These are phyloP conservation scores for Botryotinia globosa DNA, from an alignment of 2,329 filamentous ascomycete genomes.

Conservation along the genomic window DNA sequence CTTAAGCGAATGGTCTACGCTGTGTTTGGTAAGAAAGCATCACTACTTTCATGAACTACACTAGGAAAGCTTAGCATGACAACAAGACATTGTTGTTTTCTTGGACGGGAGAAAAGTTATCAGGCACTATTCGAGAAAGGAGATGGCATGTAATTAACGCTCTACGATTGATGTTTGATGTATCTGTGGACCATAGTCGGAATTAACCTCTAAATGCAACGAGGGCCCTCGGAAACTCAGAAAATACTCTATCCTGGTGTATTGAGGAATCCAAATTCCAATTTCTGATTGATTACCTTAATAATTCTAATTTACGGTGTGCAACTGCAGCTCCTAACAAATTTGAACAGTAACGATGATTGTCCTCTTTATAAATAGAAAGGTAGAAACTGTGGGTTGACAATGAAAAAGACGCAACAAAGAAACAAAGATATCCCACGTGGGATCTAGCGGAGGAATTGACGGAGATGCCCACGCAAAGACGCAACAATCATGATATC, in stretches of 20 bases:
- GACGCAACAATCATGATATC: not conserved
- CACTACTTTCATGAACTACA: not conserved
- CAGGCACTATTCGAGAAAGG: too few species aligned
- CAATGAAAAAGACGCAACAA: not conserved
- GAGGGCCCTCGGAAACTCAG: accelerated
- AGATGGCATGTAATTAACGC: not conserved
- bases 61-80: not conserved
- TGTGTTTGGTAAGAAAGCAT: not conserved
- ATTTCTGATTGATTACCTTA: not conserved
- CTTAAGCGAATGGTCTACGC: not conserved
- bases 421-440: not conserved
- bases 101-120: not conserved
- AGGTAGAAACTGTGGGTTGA: not conserved
- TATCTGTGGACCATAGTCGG: not conserved
- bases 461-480: not conserved
- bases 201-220: not conserved
- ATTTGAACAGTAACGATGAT: not conserved
- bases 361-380: not conserved
- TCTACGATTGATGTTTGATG: not conserved
- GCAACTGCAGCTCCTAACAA: not conserved
- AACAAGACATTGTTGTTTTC: not conserved
- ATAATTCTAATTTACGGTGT: not conserved
- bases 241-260: not conserved
- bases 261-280: too few species aligned
- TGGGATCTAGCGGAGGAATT: not conserved